phyloP scores from a whole-genome alignment of 192 early-diverging fungal species.

The Gigaspora rosea region DNA sequence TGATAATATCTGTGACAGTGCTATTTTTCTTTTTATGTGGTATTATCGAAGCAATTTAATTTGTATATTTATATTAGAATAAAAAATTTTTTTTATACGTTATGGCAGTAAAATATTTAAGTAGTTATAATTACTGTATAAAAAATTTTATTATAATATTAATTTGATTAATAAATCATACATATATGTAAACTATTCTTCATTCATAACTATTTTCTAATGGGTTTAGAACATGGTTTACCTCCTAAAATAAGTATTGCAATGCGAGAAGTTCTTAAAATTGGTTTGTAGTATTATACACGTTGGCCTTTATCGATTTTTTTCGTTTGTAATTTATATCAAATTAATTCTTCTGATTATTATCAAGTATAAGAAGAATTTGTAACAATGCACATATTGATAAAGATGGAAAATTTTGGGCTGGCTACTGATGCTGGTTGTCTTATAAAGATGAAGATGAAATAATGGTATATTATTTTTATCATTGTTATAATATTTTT shows the following conservation, averaged over 20 bases:
- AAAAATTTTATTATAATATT: too few species aligned
- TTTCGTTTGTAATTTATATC: neutral
- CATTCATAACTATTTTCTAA: too few species aligned
- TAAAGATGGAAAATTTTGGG: constrained; percentile 77
- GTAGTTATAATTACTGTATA: too few species aligned
- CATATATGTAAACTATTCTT: too few species aligned
- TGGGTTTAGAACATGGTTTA: constrained; percentile 53
- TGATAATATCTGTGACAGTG: too few species aligned
- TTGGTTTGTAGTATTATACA: constrained; percentile 44
- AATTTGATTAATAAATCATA: too few species aligned
- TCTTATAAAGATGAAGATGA: constrained; percentile 72
- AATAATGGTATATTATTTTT: constrained; percentile 55
- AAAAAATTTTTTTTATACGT: too few species aligned
- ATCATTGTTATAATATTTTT: too few species aligned
- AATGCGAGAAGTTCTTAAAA: constrained; percentile 50
- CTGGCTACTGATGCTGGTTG: constrained; percentile 86
- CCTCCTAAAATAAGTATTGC: constrained; percentile 36
- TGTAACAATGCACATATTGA: constrained; percentile 89
- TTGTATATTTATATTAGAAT: too few species aligned
- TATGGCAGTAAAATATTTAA: too few species aligned
- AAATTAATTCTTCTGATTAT: constrained; percentile 32
- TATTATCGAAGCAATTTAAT: too few species aligned
- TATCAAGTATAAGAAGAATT: constrained; percentile 67
- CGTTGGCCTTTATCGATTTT: neutral
- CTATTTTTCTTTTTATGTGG: too few species aligned